Base-by-base conservation (phyloP, 768 basidiomycete genomes). In the Sistotremastrum niveocremeum region DNA sequence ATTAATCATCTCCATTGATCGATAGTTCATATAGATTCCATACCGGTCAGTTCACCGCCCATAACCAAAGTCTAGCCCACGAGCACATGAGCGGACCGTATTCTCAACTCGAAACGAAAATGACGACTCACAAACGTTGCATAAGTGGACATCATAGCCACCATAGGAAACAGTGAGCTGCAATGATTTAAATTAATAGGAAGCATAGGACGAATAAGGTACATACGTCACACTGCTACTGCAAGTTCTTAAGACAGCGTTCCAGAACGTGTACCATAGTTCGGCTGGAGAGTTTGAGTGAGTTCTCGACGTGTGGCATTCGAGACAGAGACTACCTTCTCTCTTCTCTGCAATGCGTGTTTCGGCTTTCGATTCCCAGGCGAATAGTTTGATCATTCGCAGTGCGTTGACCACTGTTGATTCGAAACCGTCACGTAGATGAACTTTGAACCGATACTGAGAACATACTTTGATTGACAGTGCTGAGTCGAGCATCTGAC, bases 341-440 rank as follows among this genome's bases (percentile, higher is more conserved):
- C 84, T 71, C 53, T 74, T 75, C 32, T 69, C 68, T 20, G 67
- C 60, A 40, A 88, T 65, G 42, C 67, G 66, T 8, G 68, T 57
- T 28, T 71, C 63, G 54, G 81, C 70, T 51, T 70, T 70, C 8
- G 65, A 61, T 54, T 79, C 71, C 71, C 82, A 73, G 6, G 70
- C 82, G 52, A 85, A 83, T 37, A 84, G 62, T 59, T 84, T 84
- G 56, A 82, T 65, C 74, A 82, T 81, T 10, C 79, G 70, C 9
- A 80, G 58, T 12, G 76, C 71, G 45, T 70, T 71, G 54, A 78
- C 64, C 4, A 66, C 77, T 77, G 20, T 20, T 20, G 20, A 20
- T 20, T 20, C 2, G 1, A 2, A 1, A 20, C 2, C 20, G 20
- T 20, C 20, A 20, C 1, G 20, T 20, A 20, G 12, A 20, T 34